Evolutionary conservation across 2,329 filamentous ascomycete species (phyloP), one percentile per base, ranked within the genome.

Genomic region (Dactylellina haptotyla): DNA sequence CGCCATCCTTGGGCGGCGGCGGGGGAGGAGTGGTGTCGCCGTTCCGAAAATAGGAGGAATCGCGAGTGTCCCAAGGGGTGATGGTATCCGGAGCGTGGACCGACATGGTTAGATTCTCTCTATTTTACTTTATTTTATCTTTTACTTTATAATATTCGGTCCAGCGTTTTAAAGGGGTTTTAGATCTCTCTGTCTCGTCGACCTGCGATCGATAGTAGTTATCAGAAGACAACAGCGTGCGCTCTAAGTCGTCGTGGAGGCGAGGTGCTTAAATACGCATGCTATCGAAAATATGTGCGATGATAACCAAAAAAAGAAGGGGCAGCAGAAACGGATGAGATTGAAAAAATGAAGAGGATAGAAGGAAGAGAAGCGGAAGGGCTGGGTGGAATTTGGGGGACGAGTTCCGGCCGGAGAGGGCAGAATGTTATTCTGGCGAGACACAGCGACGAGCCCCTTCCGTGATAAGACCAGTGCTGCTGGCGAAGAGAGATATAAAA

Each of bases 1-100:
- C 46, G 37, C 57, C 56, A 54, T 74, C 70, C 28, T 74, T 74
- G 3, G 69, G 69, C 26, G 62, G 69, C 43, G 69, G 70, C n/a
- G 70, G 70, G 1, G 70, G 70, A 41, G 70, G 70, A 18, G 70
- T 62, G 25, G 41, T 62, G 50, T 39, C 45, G 20, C 61, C 48
- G 26, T 59, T 54, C 25, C 61, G 39, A 57, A 45, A 72, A 12
- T 39, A 56, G 23, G 53, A 53, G 30, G 67, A 32, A 39, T 37
- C 48, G 37, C 20, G 48, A n/a, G 23, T 3, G 23, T 58, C 67
- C 59, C 59, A 65, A 37, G 58, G 46, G 43, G 59, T 39, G 59
- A 53, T 30, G 20, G 67, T 58, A 32, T 72, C 67, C 37, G 64
- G 64, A 43, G 67, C 45, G 37, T 71, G 66, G 54, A 64, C 51